Evolutionary conservation across 1,284 basidiomycete species (phyloP), one percentile per base, ranked within the genome.

Genomic region (Schizopora paradoxa): DNA sequence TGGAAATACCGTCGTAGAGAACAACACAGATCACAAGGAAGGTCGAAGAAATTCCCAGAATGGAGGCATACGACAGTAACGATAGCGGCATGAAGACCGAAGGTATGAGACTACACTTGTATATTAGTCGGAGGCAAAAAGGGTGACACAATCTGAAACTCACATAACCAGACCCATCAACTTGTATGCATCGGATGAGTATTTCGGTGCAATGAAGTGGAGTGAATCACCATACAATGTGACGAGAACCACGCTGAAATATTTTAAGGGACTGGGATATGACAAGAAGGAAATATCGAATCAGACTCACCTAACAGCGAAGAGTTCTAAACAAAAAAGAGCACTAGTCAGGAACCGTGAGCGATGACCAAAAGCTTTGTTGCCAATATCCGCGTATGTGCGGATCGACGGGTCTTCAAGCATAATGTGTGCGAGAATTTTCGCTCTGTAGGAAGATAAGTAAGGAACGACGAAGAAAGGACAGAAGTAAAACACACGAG

Each of bases 351-450:
- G 59, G 2, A 76, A 65, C 31, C 77, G 81, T 0, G 84, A 84
- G 40, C 71, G 72, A 2, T 75, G 73, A 3, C 91, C 92, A 61
- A 94, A 94, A 1, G 91, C 91, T 58, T 86, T 89, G 46, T 79
- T 76, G 21, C 89, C 89, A 50, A 95, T 89, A 60, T 96, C 92
- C 5, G 90, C 81, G 62, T 95, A 96, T 2, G 91, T 91, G 25
- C 78, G 74, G 41, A 93, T 60, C 8, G 72, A 73, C 2, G 77
- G 73, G 59, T 95, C 89, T 2, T 73, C 66, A 11, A 80, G 59
- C 45, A 94, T 90, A 37, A 91, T 75, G 34, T 68, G 67, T 2
- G 89, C 88, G 8, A 95, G 76, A 28, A 92, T 77, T 63, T 93
- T 93, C 11, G 89, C 91, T 2, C 89, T 92, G 57, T 3, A 43